These are phyloP conservation scores for Coemansia sp. DNA, from an alignment of 192 early-diverging fungal genomes.

Conservation along the genomic window DNA sequence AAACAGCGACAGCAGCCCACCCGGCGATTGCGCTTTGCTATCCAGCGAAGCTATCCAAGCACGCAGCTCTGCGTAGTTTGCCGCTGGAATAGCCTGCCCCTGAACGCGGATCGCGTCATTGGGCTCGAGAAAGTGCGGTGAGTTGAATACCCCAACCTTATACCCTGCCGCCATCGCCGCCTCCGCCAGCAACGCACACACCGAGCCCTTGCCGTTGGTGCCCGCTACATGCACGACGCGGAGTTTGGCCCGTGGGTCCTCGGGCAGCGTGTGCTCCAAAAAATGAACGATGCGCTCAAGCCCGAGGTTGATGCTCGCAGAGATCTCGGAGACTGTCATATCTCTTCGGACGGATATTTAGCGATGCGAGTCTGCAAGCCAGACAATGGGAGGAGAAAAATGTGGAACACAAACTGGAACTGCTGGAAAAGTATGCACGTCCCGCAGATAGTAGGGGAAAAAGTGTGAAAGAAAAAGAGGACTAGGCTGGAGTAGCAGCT, in stretches of 20 bases:
- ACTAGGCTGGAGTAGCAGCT: neutral
- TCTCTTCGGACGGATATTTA: slow-evolving; percentile 3
- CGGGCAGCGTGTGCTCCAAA: slow-evolving; percentile 40
- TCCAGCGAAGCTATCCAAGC: slow-evolving; percentile 49
- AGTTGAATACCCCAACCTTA: slow-evolving; percentile 66
- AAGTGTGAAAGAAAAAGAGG: neutral
- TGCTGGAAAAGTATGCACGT: neutral
- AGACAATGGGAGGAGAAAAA: slow-evolving; percentile 1
- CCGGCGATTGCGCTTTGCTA: slow-evolving; percentile 13
- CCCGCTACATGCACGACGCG: slow-evolving; percentile 79
- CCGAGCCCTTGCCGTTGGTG: slow-evolving; percentile 88
- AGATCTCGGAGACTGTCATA: slow-evolving; percentile 22
- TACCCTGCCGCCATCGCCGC: slow-evolving; percentile 40
- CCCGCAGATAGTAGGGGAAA: neutral
- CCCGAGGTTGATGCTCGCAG: slow-evolving; percentile 31
- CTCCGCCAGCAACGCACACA: slow-evolving; percentile 59
- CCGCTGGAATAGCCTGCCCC: slow-evolving; percentile 43
- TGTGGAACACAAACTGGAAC: neutral
- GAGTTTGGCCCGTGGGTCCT: slow-evolving; percentile 54
- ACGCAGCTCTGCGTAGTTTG: slow-evolving; percentile 45
- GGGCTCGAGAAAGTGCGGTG: slow-evolving; percentile 72
- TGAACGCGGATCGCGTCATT: slow-evolving; percentile 66
- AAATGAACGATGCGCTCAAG: slow-evolving; percentile 56
- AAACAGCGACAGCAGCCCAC: slow-evolving; percentile 60
- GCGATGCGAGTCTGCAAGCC: neutral